phyloP scores from a whole-genome alignment of 768 basidiomycete species.

The Naganishia friedmannii region DNA sequence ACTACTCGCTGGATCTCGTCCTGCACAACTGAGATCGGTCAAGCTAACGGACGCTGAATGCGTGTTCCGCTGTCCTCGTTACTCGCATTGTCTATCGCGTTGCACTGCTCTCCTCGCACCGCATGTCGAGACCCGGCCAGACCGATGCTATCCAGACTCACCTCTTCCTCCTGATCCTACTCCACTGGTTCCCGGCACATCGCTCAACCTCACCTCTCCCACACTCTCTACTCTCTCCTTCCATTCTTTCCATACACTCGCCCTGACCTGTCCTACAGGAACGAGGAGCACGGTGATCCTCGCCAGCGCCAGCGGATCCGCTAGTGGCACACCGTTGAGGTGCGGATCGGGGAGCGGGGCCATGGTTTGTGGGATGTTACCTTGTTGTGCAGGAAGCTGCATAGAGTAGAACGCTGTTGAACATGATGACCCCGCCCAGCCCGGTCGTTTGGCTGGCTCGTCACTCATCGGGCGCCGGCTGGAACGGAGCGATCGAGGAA shows the following conservation, averaged over 20 bases:
- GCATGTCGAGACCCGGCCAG: no score
- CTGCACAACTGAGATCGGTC: no score
- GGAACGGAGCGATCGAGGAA: neutral
- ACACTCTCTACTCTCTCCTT: slow-evolving; percentile 70
- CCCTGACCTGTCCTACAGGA: slow-evolving; percentile 74
- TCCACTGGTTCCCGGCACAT: slow-evolving; percentile 56
- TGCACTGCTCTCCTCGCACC: neutral
- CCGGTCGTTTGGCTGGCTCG: neutral
- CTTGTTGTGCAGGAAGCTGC: neutral
- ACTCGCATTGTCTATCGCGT: neutral
- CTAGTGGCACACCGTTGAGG: slow-evolving; percentile 33
- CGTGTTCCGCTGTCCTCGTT: neutral
- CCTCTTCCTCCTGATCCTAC: slow-evolving; percentile 29
- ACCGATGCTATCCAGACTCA: neutral
- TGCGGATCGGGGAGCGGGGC: slow-evolving; percentile 22
- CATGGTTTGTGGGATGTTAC: neutral
- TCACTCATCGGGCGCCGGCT: slow-evolving; percentile 5
- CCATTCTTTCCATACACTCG: slow-evolving; percentile 69
- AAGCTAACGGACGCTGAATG: no score
- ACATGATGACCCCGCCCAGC: slow-evolving; percentile 1
- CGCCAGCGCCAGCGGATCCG: slow-evolving; percentile 62
- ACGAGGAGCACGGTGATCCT: slow-evolving; percentile 80
- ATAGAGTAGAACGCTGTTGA: slow-evolving; percentile 13
- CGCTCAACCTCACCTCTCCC: slow-evolving; percentile 70
- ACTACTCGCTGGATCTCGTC: no score